Evolutionary conservation across 768 basidiomycete species (phyloP).

Genomic region (Leucosporidium creatinivorum): DNA sequence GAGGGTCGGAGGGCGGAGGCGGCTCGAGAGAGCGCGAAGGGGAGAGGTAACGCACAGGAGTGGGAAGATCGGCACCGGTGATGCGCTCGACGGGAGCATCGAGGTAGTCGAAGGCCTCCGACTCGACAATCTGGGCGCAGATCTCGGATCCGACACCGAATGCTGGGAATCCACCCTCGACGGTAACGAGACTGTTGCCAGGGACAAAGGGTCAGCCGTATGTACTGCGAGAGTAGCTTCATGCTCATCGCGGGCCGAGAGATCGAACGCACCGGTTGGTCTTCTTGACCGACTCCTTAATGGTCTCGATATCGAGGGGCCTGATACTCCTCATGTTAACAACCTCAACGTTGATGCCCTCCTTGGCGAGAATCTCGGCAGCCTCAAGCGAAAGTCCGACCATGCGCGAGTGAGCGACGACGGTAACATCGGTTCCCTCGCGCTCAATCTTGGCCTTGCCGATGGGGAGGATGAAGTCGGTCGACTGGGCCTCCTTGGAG

Average conservation of each 20-base stretch:
- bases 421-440: constrained; percentile 82
- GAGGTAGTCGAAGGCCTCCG: constrained; percentile 95
- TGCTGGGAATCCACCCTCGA: constrained; percentile 96
- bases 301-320: constrained; percentile 94
- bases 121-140: constrained; percentile 93
- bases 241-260: not conserved
- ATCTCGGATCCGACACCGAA: constrained; percentile 99
- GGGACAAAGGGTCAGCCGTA: not conserved
- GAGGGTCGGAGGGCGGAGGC: not conserved
- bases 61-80: constrained; percentile 93
- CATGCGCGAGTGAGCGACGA: constrained; percentile 98
- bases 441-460: constrained; percentile 97
- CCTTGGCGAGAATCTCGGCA: constrained; percentile 84
- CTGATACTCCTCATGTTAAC: constrained; percentile 94
- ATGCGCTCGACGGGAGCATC: constrained; percentile 97
- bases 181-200: constrained; percentile 67
- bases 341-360: constrained; percentile 95
- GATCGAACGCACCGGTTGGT: constrained; percentile 64
- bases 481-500: constrained; percentile 88
- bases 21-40: not conserved
- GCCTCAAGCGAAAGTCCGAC: constrained; percentile 91
- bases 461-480: constrained; percentile 89
- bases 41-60: constrained; percentile 64
- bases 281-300: constrained; percentile 96
- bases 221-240: not conserved